Base-by-base conservation (phyloP, 177 flowering plant genomes). In the Vitis hybrid region DNA sequence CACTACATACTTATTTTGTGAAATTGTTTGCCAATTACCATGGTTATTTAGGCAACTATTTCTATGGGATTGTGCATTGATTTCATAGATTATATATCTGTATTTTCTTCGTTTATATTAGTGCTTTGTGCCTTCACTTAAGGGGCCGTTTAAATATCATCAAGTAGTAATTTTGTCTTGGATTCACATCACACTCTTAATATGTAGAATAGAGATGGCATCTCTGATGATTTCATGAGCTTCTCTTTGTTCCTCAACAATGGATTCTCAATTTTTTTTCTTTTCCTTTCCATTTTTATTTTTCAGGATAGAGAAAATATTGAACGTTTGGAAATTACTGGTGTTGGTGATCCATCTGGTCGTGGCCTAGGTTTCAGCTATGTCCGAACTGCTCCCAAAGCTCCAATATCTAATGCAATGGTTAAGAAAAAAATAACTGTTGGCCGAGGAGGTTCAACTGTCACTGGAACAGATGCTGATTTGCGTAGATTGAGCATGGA, bases 301-400 rank as follows among this genome's bases (percentile, higher is more conserved):
- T 75, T 72, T 31, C 87, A 95, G 99, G 95, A 87, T 69, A 87
- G 89, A 75, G 99, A 88, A 81, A 95, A 88, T 81, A 86, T 95
- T 67, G 99, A 95, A 80, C 93, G 99, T 18, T 74, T 95, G 72
- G 99, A 95, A 80, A 95, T 95, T 68, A 89, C 96, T 47, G 99
- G 99, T 74, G 99, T 95, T 68, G 99, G 99, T 76, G 99, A 95
- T 79, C 99, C 99, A 76, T 92, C 99, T 78, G 99, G 99, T 54
- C 80, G 99, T 69, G 99, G 99, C 64, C 77, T 95, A 57, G 99
- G 99, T 58, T 95, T 95, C 67, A 95, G 99, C 76, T 95, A 92
- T 86, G 99, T 93, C 9, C 96, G 99, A 51, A 76, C 88, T 38
- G 82, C 90, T 79, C 89, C 95, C 18, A 95, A 95, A 77, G 92